Percentiles rank a stretch among this genome's conserved stretches.
Evolutionary conservation across 2,329 filamentous ascomycete species (phyloP).

Genomic region (Talaromyces albobiverticillius): DNA sequence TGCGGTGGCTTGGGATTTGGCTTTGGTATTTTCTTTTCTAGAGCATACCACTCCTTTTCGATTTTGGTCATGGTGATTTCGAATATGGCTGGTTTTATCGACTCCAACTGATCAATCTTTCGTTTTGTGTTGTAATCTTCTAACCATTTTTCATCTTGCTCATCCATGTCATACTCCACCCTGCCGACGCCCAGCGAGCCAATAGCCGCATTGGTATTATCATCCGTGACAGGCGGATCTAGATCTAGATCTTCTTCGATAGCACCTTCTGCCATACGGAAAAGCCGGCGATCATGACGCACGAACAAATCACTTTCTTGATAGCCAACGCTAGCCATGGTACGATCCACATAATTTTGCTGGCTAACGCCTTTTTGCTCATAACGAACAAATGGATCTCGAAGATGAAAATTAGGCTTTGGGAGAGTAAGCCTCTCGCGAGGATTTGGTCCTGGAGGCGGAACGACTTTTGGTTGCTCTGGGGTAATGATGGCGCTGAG

Average conservation of each 20-base stretch:
- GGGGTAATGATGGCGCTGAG: conserved; percentile 59
- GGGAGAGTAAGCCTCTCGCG: conserved; percentile 49
- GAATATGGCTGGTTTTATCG: conserved; percentile 89
- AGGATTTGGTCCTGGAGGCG: conserved; percentile 49
- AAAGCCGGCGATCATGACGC: conserved; percentile 69
- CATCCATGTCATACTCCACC: conserved; percentile 99
- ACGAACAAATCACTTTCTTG: conserved; percentile 90
- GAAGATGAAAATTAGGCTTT: conserved; percentile 46
- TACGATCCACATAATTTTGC: conserved; percentile 89
- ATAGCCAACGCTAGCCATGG: conserved; percentile 94
- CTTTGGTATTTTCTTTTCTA: conserved; percentile 96
- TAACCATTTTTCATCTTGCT: conserved; percentile 96
- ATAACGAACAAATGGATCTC: conserved; percentile 48
- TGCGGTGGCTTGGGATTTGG: conserved; percentile 94
- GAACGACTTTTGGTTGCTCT: conserved; percentile 51
- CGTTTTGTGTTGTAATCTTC: conserved; percentile 77
- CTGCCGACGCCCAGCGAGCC: conserved; percentile 63
- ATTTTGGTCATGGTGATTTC: conserved; percentile 99
- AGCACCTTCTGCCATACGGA: conserved; percentile 60
- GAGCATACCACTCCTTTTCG: conserved; percentile 95
- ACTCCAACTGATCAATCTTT: conserved; percentile 69
- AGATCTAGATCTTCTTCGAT: conserved; percentile 64
- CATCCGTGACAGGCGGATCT: conserved; percentile 55
- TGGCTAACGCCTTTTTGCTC: conserved; percentile 84
- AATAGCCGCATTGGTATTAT: conserved; percentile 53